Evolutionary conservation across 768 basidiomycete genomes (phyloP).

Genomic region (Serendipita sp.): DNA sequence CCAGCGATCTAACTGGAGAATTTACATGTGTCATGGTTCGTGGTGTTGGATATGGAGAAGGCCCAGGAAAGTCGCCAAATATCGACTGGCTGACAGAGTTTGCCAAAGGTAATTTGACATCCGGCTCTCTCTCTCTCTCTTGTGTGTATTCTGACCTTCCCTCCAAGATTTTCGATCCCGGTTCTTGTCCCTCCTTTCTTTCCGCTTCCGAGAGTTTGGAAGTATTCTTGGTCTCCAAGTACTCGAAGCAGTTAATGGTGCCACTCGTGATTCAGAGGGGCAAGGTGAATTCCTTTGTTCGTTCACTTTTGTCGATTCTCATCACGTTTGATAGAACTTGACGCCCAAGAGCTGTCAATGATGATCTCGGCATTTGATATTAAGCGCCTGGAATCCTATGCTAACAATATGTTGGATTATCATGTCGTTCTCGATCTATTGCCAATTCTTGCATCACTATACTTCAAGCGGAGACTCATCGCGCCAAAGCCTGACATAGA

Average conservation of each 20-base stretch:
- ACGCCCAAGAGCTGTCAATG: conserved; percentile 37
- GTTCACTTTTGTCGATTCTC: conserved; percentile 17
- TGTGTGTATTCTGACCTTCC: background rate
- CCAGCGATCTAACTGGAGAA: conserved; percentile 91
- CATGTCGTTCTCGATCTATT: conserved; percentile 90
- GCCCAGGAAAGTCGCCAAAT: conserved; percentile 24
- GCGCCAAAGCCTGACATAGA: conserved; percentile 23
- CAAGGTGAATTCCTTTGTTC: background rate
- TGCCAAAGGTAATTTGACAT: conserved; percentile 44
- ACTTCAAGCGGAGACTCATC: conserved; percentile 48
- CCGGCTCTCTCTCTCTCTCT: background rate
- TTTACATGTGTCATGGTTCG: conserved; percentile 93
- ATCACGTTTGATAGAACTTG: conserved; percentile 26
- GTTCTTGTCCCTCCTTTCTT: conserved; percentile 79
- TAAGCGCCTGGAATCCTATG: conserved; percentile 89
- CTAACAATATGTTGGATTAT: conserved; percentile 91
- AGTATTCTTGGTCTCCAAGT: conserved; percentile 76
- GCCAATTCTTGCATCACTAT: conserved; percentile 63
- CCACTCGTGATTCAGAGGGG: conserved; percentile 22
- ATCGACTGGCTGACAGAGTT: conserved; percentile 82
- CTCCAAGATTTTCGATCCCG: conserved; percentile 73
- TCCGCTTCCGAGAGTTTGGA: conserved; percentile 88
- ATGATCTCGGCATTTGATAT: conserved; percentile 83
- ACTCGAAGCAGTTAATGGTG: conserved; percentile 61
- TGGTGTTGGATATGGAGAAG: conserved; percentile 52